Conservation (phyloP, 805 yeast species). For the Ogataea chonburiensis region DNA sequence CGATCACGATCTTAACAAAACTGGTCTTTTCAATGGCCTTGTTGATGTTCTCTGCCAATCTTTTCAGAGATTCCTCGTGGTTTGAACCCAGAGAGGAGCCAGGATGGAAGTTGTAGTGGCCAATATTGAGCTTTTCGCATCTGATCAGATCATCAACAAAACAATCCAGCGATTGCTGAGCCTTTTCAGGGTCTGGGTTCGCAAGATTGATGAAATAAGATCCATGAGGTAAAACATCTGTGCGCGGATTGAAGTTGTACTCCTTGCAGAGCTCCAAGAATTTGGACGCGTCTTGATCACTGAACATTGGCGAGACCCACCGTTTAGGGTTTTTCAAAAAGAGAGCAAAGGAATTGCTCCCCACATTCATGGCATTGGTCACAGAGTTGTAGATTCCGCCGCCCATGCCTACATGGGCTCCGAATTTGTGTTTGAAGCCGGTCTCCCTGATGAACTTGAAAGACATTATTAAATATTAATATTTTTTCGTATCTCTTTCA, state of each 20-base stretch:
- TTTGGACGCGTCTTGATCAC: conserved; percentile 61
- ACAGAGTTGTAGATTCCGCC: conserved; percentile 57
- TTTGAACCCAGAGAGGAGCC: conserved; percentile 80
- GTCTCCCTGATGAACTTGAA: conserved; percentile 43
- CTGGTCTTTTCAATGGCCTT: conserved; percentile 69
- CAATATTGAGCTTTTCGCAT: conserved; percentile 83
- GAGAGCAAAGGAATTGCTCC: conserved; percentile 83
- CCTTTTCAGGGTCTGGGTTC: conserved; percentile 82
- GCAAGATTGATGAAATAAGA: conserved; percentile 91
- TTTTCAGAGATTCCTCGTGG: conserved; percentile 58
- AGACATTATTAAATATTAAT: conserved; percentile 12
- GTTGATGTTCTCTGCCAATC: conserved; percentile 78
- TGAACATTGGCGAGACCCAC: conserved; percentile 83
- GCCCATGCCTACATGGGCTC: conserved; percentile 84
- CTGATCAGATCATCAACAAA: conserved; percentile 83
- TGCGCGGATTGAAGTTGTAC: conserved; percentile 66
- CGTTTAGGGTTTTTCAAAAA: conserved; percentile 87
- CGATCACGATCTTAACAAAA: conserved; percentile 85
- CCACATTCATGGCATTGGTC: conserved; percentile 45
- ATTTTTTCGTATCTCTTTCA: conserved; percentile 23
- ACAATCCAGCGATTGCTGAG: conserved; percentile 68
- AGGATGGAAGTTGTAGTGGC: conserved; percentile 88
- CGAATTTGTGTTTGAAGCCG: conserved; percentile 56
- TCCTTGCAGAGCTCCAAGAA: conserved; percentile 64
- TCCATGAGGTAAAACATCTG: conserved; percentile 90